A percentile compares a stretch with the other conserved stretches of the same genome.
Conservation (phyloP, 1,284 basidiomycete species). For the Leccinum angustisporum region DNA sequence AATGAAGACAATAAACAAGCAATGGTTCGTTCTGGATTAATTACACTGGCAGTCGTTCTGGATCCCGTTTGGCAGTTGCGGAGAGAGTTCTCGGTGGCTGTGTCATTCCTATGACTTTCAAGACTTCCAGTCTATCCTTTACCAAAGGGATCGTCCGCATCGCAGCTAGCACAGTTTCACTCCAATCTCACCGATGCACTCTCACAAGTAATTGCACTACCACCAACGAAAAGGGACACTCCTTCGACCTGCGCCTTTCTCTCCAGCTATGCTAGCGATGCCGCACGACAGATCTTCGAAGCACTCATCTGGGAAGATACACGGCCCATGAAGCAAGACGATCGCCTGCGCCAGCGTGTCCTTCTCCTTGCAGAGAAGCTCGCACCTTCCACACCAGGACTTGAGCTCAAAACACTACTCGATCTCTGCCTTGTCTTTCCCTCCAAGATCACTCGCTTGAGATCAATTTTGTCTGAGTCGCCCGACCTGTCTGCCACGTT, state of each 20-base stretch:
- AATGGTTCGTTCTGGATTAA: no score
- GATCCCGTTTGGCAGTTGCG: no score
- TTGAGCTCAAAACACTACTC: slow-evolving; percentile 55
- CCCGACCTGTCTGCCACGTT: slow-evolving; percentile 36
- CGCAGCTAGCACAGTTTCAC: slow-evolving; percentile 50
- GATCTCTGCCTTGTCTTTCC: slow-evolving; percentile 63
- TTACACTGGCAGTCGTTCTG: no score
- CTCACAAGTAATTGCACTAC: slow-evolving; percentile 44
- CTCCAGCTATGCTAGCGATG: slow-evolving; percentile 55
- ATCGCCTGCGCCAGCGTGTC: slow-evolving; percentile 48
- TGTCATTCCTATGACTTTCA: slow-evolving; percentile 20
- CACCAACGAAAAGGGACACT: slow-evolving; percentile 46
- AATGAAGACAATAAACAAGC: no score
- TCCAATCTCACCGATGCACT: slow-evolving; percentile 50
- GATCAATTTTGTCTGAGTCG: slow-evolving; percentile 42
- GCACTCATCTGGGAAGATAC: slow-evolving; percentile 53
- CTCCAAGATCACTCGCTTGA: slow-evolving; percentile 43
- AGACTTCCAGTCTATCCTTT: slow-evolving; percentile 54
- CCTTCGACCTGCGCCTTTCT: slow-evolving; percentile 50
- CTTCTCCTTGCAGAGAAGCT: slow-evolving; percentile 58
- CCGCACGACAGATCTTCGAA: slow-evolving; percentile 50
- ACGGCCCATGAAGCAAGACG: slow-evolving; percentile 38
- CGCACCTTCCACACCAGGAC: slow-evolving; percentile 37
- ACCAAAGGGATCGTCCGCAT: slow-evolving; percentile 51
- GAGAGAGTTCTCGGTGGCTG: no score